These are phyloP conservation scores for Ascochyta koolunga DNA, from an alignment of 2,329 filamentous ascomycete genomes.

Conservation along the genomic window DNA sequence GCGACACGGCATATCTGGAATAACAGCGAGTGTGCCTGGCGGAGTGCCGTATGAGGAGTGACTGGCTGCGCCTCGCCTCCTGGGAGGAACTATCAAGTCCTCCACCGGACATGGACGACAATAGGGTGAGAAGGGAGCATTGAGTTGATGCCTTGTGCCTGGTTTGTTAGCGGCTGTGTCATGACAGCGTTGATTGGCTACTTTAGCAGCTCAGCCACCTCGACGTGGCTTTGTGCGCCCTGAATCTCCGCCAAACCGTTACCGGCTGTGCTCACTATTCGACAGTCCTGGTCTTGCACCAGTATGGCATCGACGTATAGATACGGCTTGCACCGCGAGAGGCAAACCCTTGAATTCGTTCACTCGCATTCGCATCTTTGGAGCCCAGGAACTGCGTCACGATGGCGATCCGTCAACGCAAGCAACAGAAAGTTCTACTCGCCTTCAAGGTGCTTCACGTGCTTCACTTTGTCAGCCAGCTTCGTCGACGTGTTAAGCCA, in stretches of 20 bases:
- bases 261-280: conserved; percentile 26
- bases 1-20: conserved; percentile 3
- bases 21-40: conserved; percentile 23
- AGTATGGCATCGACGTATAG: conserved; percentile 34
- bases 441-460: conserved; percentile 48
- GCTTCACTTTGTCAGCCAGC: conserved; percentile 47
- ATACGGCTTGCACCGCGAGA: conserved; percentile 15
- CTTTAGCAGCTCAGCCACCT: conserved; percentile 1
- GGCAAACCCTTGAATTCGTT: conserved; percentile 22
- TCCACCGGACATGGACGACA: conserved; percentile 11
- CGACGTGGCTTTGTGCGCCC: conserved; percentile 17
- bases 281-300: conserved; percentile 37
- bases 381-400: conserved; percentile 26
- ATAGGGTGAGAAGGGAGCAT: conserved; percentile 27
- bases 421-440: conserved; percentile 42
- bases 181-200: background rate
- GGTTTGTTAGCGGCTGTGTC: conserved; percentile 9
- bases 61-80: conserved; percentile 34
- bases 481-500: conserved; percentile 46
- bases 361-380: conserved; percentile 34
- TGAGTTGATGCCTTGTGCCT: conserved; percentile 17
- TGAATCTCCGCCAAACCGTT: conserved; percentile 21
- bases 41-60: conserved; percentile 15
- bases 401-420: conserved; percentile 40
- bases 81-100: conserved; percentile 23